phyloP scores from a whole-genome alignment of 2,329 filamentous ascomycete species.

The Huntiella bhutanensis region DNA sequence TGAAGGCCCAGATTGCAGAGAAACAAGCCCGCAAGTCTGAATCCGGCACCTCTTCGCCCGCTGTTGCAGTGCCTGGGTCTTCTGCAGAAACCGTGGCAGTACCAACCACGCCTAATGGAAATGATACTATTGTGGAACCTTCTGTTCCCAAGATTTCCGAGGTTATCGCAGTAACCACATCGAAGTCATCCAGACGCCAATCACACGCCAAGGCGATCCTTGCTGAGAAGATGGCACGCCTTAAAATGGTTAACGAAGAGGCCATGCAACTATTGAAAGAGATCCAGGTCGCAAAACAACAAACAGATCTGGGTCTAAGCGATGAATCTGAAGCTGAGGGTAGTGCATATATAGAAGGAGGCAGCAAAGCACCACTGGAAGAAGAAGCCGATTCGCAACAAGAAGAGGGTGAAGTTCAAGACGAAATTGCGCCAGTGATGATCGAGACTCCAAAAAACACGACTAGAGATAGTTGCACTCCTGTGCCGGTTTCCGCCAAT shows the following conservation, averaged over 20 bases:
- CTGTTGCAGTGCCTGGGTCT: background rate
- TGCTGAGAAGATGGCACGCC: conserved; percentile 15
- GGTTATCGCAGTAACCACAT: background rate
- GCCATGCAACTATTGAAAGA: conserved; percentile 8
- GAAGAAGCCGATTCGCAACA: too few relatives aligned
- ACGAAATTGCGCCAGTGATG: too few relatives aligned
- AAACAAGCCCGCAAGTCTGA: conserved; percentile 33
- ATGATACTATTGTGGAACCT: too few relatives aligned
- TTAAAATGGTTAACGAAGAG: conserved; percentile 7
- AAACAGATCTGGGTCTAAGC: conserved; percentile 2
- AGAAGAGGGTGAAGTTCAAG: too few relatives aligned
- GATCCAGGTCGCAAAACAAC: conserved; percentile 7
- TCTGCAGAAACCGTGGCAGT: background rate
- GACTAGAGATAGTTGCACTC: too few relatives aligned
- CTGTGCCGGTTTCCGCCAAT: too few relatives aligned
- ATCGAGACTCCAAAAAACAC: too few relatives aligned
- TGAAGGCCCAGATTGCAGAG: conserved; percentile 39
- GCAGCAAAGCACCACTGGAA: too few relatives aligned
- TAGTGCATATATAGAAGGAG: too few relatives aligned
- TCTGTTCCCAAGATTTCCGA: too few relatives aligned
- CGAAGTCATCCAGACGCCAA: conserved; percentile 16
- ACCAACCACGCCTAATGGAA: background rate
- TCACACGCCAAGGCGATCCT: conserved; percentile 17
- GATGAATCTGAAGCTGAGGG: background rate
- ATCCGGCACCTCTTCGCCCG: background rate